Conservation (phyloP, 2,329 filamentous ascomycete species). For the Lasiodiplodia hormozganensis region DNA sequence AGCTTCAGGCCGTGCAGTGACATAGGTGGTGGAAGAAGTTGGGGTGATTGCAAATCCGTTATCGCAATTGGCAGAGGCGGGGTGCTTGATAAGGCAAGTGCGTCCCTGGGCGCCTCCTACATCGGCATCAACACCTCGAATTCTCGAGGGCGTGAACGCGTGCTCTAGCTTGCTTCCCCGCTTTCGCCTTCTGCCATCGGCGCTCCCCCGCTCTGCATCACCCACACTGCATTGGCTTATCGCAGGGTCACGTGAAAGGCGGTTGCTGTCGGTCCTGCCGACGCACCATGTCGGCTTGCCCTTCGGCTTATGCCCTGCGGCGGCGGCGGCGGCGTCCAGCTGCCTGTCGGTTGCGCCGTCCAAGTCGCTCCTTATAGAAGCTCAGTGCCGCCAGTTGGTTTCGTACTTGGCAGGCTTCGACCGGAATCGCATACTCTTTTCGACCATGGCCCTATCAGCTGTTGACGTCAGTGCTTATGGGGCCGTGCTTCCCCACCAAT, state of each 20-base stretch:
- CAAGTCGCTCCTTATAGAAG: slow-evolving; percentile 13
- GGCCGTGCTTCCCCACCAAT: slow-evolving; percentile 23
- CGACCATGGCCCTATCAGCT: slow-evolving; percentile 11
- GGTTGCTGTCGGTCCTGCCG: slow-evolving; percentile 9
- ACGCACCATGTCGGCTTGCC: slow-evolving; percentile 7
- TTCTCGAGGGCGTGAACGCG: neutral
- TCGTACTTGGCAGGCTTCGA: slow-evolving; percentile 2
- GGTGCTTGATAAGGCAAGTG: slow-evolving; percentile 6
- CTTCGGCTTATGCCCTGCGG: neutral
- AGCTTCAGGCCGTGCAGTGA: neutral
- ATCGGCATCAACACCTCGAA: neutral
- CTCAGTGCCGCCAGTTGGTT: neutral
- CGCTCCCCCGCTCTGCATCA: slow-evolving; percentile 15
- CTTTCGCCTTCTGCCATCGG: neutral
- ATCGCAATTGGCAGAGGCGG: slow-evolving; percentile 22
- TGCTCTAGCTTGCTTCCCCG: slow-evolving; percentile 5
- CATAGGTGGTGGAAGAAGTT: neutral
- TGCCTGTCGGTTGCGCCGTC: slow-evolving; percentile 16
- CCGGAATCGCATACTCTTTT: slow-evolving; percentile 8
- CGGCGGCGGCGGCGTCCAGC: neutral
- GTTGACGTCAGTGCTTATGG: slow-evolving; percentile 15
- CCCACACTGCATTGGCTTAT: slow-evolving; percentile 10
- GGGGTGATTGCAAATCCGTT: slow-evolving; percentile 16
- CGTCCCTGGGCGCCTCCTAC: neutral
- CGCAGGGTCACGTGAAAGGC: slow-evolving; percentile 1